Base-by-base conservation (phyloP, 2,329 filamentous ascomycete genomes). In the Sarocladium oryzae region DNA sequence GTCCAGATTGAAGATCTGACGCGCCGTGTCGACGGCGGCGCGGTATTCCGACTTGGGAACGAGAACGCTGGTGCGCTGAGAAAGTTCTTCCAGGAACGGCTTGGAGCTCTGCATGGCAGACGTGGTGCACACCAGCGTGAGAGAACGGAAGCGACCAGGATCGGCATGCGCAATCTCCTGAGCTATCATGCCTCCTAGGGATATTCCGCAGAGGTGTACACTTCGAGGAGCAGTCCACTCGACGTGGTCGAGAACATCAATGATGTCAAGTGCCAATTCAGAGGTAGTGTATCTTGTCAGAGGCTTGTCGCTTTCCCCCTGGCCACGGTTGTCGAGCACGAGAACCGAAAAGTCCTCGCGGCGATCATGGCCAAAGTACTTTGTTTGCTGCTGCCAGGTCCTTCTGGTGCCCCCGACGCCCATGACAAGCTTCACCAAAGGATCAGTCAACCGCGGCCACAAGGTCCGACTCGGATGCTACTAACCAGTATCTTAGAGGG, bases 121-220 rank as follows among this genome's bases (percentile, higher is more conserved):
- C 1, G 82, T 79, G 2, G 84, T 87, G 64, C 77, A 82, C 55
- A 84, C 67, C 2, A 88, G 74, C 30, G 70, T 76, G 16, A 88
- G 69, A 15, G 76, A 79, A 21, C 71, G 69, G 50, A 88, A 63
- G 43, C 78, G 71, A 11, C 68, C 55, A 0, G 82, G 81, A 26
- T 72, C 67, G n/a, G 73, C 65, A 57, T 68, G 72, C 20, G 77
- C 81, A 3, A 96, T 62, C 69, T 96, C 90, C 67, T 95, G 90
- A 2, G 88, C 82, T 60, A 96, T 92, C 90, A 96, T 95, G 61
- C 90, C 89, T 56, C 89, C 89, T 78, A 95, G 87, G 53, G 85
- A 89, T 56, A 92, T 82, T 52, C 89, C 90, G 30, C 87, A 74
- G 50, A 95, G 65, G 69, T 96, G 83, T 64, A 72, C 75, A 69